Evolutionary conservation across 805 yeast genomes (phyloP).

Genomic region (Danielia reshetovae): DNA sequence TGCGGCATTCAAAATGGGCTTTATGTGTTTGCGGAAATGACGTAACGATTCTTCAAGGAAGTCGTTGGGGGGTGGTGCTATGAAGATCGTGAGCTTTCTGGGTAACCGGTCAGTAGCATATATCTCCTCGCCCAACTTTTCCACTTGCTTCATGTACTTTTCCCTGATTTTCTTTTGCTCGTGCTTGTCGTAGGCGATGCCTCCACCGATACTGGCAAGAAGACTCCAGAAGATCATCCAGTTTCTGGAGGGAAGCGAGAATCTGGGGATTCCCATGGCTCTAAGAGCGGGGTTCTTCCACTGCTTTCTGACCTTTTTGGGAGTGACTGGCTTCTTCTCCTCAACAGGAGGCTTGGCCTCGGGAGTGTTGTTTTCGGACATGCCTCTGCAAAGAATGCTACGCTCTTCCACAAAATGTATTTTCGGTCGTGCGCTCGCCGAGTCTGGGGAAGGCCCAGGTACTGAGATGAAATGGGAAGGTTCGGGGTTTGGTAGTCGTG

Average conservation of each 20-base stretch:
- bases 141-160: constrained; percentile 61
- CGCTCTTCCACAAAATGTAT: no score
- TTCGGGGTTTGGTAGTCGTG: no score
- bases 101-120: constrained; percentile 52
- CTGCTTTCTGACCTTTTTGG: constrained; percentile 30
- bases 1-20: constrained; percentile 80
- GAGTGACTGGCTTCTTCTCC: no score
- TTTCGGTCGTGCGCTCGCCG: constrained; percentile 1
- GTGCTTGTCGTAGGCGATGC: constrained; percentile 71
- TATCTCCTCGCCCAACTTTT: constrained; percentile 43
- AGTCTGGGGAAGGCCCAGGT: background rate
- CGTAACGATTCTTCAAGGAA: constrained; percentile 69
- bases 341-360: background rate
- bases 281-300: constrained; percentile 74
- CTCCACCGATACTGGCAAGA: constrained; percentile 64
- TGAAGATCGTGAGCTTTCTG: constrained; percentile 72
- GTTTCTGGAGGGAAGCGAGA: constrained; percentile 83
- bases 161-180: constrained; percentile 64
- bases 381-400: background rate
- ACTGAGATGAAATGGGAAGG: no score
- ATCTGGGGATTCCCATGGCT: constrained; percentile 78
- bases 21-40: constrained; percentile 72
- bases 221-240: constrained; percentile 89
- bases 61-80: constrained; percentile 98
- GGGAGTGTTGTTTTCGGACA: background rate